Conservation (phyloP, 768 basidiomycete species). For the Cystofilobasidium macerans region DNA sequence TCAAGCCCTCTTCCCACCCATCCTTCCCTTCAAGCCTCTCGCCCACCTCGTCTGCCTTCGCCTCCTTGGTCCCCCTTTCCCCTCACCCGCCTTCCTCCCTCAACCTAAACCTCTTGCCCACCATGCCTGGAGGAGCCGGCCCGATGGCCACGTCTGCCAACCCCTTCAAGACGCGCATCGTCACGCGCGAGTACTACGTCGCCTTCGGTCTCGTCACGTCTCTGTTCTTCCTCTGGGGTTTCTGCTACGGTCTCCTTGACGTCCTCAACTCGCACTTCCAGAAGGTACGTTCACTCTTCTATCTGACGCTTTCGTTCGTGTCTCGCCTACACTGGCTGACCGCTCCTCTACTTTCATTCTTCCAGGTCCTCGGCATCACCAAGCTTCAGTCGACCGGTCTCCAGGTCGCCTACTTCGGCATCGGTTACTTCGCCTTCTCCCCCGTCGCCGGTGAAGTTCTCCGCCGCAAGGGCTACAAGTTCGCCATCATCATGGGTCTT, state of each 20-base stretch:
- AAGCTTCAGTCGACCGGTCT: constrained; percentile 64
- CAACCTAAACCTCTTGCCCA: neutral
- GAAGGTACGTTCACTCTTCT: constrained; percentile 53
- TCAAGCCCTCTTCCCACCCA: neutral
- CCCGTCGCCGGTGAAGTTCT: constrained; percentile 37
- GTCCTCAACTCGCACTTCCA: constrained; percentile 55
- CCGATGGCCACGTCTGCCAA: constrained; percentile 1
- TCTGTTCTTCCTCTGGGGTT: constrained; percentile 31
- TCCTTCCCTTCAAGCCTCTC: no score
- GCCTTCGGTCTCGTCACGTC: constrained; percentile 57
- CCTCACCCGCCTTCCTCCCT: neutral
- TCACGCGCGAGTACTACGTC: constrained; percentile 35
- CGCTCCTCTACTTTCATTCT: constrained; percentile 1
- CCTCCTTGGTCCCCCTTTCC: neutral
- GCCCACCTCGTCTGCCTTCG: neutral
- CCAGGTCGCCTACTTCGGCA: constrained; percentile 52
- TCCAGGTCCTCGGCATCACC: constrained; percentile 50
- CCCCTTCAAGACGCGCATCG: constrained; percentile 15
- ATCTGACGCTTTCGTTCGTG: constrained; percentile 37
- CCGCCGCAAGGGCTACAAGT: constrained; percentile 58
- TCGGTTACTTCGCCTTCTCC: constrained; percentile 37
- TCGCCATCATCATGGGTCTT: constrained; percentile 34
- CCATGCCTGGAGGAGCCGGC: constrained; percentile 24
- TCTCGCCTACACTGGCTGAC: constrained; percentile 2
- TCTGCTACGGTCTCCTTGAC: constrained; percentile 31